A percentile compares a stretch with the other conserved stretches of the same genome.
These are phyloP conservation scores for Aphanomyces astaci DNA, from an alignment of 352 stramenopile species.

Conservation along the genomic window DNA sequence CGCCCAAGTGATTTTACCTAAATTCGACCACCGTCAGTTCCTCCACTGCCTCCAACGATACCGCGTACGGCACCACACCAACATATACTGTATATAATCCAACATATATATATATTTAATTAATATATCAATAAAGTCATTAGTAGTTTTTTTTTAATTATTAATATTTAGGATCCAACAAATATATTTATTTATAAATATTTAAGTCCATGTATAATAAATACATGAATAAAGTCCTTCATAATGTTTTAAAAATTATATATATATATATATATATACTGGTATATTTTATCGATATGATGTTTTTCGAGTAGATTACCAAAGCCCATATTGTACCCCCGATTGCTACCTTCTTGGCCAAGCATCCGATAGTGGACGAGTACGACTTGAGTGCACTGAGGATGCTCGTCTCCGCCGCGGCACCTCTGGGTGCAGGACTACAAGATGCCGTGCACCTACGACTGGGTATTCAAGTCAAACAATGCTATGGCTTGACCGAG, in stretches of 20 bases:
- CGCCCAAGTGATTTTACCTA: constrained; percentile 77
- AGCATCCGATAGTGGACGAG: constrained; percentile 85
- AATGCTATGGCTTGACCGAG: constrained; percentile 39
- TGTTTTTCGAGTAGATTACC: neutral
- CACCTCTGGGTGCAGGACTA: constrained; percentile 65
- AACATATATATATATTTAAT: no score
- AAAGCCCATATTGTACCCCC: constrained; percentile 83
- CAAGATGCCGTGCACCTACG: constrained; percentile 51
- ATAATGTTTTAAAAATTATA: no score
- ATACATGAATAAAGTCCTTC: no score
- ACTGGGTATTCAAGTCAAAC: constrained; percentile 42
- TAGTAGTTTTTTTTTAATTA: no score
- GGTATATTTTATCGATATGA: neutral
- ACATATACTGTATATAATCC: no score
- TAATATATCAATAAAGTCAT: no score
- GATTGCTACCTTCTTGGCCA: constrained; percentile 71
- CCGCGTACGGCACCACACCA: constrained; percentile 25
- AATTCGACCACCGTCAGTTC: constrained; percentile 87
- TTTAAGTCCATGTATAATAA: no score
- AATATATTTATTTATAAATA: no score
- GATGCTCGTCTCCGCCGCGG: constrained; percentile 60
- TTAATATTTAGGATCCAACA: no score
- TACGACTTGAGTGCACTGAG: constrained; percentile 84
- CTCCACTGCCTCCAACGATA: constrained; percentile 64
- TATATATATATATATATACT: no score